A percentile compares a stretch with the other conserved stretches of the same genome.
Conservation (phyloP, 257 asterid genomes). For the Jacaranda mimosifolia region DNA sequence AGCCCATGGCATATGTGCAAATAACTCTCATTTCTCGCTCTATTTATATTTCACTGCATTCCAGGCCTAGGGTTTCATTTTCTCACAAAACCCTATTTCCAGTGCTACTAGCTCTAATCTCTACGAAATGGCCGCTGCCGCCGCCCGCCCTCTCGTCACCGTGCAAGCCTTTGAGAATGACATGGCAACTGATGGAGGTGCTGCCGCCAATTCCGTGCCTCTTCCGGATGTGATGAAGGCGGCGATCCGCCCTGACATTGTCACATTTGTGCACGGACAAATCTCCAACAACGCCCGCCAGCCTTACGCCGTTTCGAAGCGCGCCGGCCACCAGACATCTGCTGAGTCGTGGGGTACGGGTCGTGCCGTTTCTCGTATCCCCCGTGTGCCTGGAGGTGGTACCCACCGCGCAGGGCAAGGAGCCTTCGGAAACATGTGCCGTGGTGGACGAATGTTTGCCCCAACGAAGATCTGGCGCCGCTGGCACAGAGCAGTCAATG, state of each 20-base stretch:
- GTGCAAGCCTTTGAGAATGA: slow-evolving; percentile 55
- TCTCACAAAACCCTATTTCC: slow-evolving; percentile 44
- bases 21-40: background rate
- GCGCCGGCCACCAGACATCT: slow-evolving; percentile 80
- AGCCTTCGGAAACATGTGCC: slow-evolving; percentile 85
- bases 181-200: slow-evolving; percentile 54
- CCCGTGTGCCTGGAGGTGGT: slow-evolving; percentile 85
- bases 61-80: slow-evolving; percentile 8
- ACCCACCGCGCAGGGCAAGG: slow-evolving; percentile 87
- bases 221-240: slow-evolving; percentile 67
- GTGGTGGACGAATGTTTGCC: slow-evolving; percentile 82
- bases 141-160: slow-evolving; percentile 60
- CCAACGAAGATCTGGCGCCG: slow-evolving; percentile 79
- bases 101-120: background rate
- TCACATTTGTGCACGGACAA: slow-evolving; percentile 65
- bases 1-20: slow-evolving; percentile 10
- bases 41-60: background rate
- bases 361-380: slow-evolving; percentile 82
- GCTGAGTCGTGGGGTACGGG: slow-evolving; percentile 85
- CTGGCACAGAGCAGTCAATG: slow-evolving; percentile 68
- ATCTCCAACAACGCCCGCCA: slow-evolving; percentile 74
- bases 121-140: slow-evolving; percentile 57
- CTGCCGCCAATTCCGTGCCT: slow-evolving; percentile 46
- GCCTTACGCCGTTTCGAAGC: slow-evolving; percentile 71
- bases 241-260: slow-evolving; percentile 72